A percentile compares a stretch with the other conserved stretches of the same genome.
Evolutionary conservation across 1,284 basidiomycete genomes (phyloP).

Genomic region (Ustilago cynodontis): DNA sequence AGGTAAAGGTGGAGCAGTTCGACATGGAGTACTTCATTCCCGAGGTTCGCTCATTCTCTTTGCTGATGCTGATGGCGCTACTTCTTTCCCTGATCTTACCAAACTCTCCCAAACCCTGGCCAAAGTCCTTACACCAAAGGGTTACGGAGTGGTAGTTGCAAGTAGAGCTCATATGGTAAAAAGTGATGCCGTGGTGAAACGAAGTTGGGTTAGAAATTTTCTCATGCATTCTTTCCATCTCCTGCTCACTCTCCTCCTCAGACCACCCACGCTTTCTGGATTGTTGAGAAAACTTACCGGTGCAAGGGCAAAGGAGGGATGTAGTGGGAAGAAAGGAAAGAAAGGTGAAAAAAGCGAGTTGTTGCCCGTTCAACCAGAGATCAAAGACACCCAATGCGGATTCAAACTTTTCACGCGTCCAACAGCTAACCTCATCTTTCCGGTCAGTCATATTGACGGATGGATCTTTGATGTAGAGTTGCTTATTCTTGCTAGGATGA

Average conservation of each 20-base stretch:
- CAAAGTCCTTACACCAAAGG: constrained; percentile 59
- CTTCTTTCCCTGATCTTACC: constrained; percentile 83
- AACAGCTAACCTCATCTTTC: constrained; percentile 84
- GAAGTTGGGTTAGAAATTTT: constrained; percentile 85
- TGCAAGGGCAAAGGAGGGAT: not conserved
- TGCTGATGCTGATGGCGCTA: constrained; percentile 93
- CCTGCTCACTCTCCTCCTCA: constrained; percentile 55
- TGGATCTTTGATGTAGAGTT: constrained; percentile 98
- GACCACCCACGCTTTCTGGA: constrained; percentile 50
- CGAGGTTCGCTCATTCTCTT: constrained; percentile 85
- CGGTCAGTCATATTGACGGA: constrained; percentile 70
- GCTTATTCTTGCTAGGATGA: constrained; percentile 79
- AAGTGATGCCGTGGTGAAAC: constrained; percentile 92
- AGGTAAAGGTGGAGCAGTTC: constrained; percentile 91
- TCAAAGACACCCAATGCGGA: constrained; percentile 93
- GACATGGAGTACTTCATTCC: constrained; percentile 78
- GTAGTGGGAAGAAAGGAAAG: not conserved
- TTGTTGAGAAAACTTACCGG: constrained; percentile 3
- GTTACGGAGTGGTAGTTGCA: constrained; percentile 80
- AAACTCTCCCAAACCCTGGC: constrained; percentile 78
- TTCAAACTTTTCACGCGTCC: constrained; percentile 86
- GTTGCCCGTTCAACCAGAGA: constrained; percentile 77
- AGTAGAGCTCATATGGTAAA: constrained; percentile 90
- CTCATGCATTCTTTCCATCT: constrained; percentile 91
- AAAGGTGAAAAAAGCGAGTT: not conserved